Base-by-base conservation (phyloP, 2,329 filamentous ascomycete species). In the Hypomyces perniciosus region DNA sequence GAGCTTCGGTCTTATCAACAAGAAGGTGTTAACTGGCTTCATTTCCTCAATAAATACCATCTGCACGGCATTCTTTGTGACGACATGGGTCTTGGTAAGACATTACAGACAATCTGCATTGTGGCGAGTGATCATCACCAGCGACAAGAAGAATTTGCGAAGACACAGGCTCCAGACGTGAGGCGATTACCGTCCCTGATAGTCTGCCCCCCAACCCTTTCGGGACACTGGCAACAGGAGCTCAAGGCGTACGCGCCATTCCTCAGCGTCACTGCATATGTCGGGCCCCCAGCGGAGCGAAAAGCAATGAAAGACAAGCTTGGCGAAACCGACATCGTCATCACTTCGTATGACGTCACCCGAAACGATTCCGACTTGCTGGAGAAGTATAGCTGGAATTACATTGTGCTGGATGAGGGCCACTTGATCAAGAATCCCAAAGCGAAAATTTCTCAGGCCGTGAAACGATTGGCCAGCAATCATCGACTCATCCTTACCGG, bases 361-460 rank as follows among this genome's bases (percentile, higher is more conserved):
- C 85, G 95, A 47, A 99, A 99, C 58, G 93, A 99, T 63, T 83
- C 85, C n/a, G 90, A 96, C 7, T 68, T 92, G 4, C 79, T 99
- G 33, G 81, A 82, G 42, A 83, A 88, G 49, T 82, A 93, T 63
- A 93, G 81, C 59, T 99, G 92, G 90, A 99, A 99, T 66, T 99
- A 99, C 65, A 88, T 93, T 51, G 91, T 99, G 4, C 81, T 99
- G 6, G 93, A 99, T 63, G 93, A 99, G 72, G 93, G 95, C 2
- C 93, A 99, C 72, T 73, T 99, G 56, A 99, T 99, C 77, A 99
- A 99, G 76, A 99, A 99, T 66, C 90, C 93, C 4, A 95, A 93
- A 66, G 91, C 95, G 2, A 99, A 99, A 73, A 93, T 95, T 54
- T 95, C 89, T 1, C 79, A 91, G 54, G 91, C 93, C 1, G 92